Base-by-base conservation (phyloP, 139 green algal species). In the Chlamydomonas applanata region DNA sequence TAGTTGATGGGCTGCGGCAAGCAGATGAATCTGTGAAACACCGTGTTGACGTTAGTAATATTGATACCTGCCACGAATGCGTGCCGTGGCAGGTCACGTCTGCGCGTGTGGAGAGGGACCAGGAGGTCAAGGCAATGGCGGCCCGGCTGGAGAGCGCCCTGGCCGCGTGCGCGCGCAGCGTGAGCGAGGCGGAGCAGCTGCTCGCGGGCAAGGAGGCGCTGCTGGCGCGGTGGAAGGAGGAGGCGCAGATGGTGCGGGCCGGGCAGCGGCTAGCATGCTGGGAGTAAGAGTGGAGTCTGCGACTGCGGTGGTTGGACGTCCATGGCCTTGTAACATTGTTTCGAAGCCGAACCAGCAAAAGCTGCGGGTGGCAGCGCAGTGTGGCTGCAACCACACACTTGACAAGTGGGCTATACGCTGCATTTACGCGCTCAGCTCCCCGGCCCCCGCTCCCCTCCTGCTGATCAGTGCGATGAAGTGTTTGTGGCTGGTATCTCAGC, bases 121-220 rank as follows among this genome's bases (percentile, higher is more conserved):
- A 63, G 22, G 82, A 87, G 77, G 66, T 86, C 59, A 62, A 63
- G 0, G 59, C 64, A 3, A 54, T 88, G 61, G 73, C 72, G 1
- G 27, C 33, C 7, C 80, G 84, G 71, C 61, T 90, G 53, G 82
- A 87, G 53, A 53, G 30, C 3, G 69, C 82, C 4, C 46, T 84
- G 27, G 56, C 61, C 3, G 45, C 74, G 0, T 76, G 68, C 20
- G 49, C 44, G 1, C 67, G 76, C 60, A 80, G 72, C 35, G 78
- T 85, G 34, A 67, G 72, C 0, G 84, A 89, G 73, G 81, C 80
- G 36, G 84, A 87, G 69, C 69, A 75, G 29, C 69, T 87, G 69
- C 54, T 89, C 33, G 69, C 63, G 20, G 64, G 35, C 29, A 85
- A 87, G 70, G 78, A 89, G 65, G 69, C 62, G 22, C 60, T 89